These are phyloP conservation scores for Vinca minor DNA, from an alignment of 257 asterid species.

Conservation along the genomic window DNA sequence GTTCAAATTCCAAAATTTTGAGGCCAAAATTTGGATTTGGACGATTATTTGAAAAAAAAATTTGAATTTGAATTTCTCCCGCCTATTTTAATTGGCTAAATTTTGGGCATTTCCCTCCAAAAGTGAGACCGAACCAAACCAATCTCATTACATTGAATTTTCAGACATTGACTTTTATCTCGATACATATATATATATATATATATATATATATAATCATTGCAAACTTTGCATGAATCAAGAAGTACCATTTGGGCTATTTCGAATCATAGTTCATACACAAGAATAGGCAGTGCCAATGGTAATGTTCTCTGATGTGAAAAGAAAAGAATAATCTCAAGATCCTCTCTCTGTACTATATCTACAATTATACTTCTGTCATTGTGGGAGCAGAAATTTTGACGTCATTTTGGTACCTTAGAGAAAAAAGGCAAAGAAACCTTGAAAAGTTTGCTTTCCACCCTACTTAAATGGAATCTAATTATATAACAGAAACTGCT, in stretches of 20 bases:
- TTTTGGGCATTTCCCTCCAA: no score
- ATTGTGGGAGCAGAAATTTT: background rate
- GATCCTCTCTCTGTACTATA: constrained; percentile 10
- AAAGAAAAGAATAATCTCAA: constrained; percentile 21
- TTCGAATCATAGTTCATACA: constrained; percentile 10
- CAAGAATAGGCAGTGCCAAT: constrained; percentile 11
- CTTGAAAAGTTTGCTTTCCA: background rate
- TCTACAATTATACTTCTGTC: background rate
- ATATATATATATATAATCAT: no score
- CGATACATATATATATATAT: no score
- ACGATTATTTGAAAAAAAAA: no score
- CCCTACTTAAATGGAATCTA: constrained; percentile 29
- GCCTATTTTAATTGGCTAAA: no score
- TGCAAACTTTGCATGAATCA: background rate
- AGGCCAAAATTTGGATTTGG: no score
- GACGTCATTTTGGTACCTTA: background rate
- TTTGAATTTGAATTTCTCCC: no score
- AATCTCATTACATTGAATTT: no score
- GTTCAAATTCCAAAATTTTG: no score
- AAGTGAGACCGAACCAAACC: no score
- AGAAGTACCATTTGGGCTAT: background rate
- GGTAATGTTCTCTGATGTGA: background rate
- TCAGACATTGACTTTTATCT: background rate
- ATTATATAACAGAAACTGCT: constrained; percentile 32
- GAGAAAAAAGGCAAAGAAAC: background rate